Percentiles rank a stretch among this genome's conserved stretches.
Conservation (phyloP, 371 early-diverging fungal species). For the Actinomortierella ambigua region DNA sequence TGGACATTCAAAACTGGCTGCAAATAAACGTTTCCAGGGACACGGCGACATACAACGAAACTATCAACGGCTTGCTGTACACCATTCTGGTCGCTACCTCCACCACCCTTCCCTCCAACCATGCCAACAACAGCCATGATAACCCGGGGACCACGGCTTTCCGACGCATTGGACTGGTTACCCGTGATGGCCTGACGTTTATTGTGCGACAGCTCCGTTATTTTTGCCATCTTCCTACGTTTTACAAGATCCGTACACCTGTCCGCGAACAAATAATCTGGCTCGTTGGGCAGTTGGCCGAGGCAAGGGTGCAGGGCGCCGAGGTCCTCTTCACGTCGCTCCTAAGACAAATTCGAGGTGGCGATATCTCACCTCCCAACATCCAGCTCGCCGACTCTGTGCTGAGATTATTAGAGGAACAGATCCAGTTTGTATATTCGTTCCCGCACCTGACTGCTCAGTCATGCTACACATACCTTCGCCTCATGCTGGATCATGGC, state of each 20-base stretch:
- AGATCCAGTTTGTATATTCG: slow-evolving; percentile 54
- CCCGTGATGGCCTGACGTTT: slow-evolving; percentile 66
- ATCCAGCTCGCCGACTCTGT: slow-evolving; percentile 57
- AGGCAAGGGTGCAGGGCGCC: slow-evolving; percentile 51
- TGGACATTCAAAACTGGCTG: slow-evolving; percentile 66
- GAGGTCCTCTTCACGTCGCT: slow-evolving; percentile 64
- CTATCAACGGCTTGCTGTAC: slow-evolving; percentile 70
- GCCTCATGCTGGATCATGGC: slow-evolving; percentile 66
- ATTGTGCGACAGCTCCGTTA: slow-evolving; percentile 57
- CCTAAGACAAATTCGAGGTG: slow-evolving; percentile 69
- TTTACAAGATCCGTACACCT: slow-evolving; percentile 59
- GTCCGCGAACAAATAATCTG: slow-evolving; percentile 60
- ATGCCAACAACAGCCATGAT: slow-evolving; percentile 2
- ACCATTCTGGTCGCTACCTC: slow-evolving; percentile 60
- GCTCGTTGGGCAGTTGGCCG: slow-evolving; percentile 63
- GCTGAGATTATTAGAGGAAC: slow-evolving; percentile 54
- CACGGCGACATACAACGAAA: slow-evolving; percentile 59
- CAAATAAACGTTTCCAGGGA: slow-evolving; percentile 64
- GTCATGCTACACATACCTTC: slow-evolving; percentile 61
- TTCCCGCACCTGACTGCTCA: slow-evolving; percentile 60
- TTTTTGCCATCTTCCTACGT: slow-evolving; percentile 51
- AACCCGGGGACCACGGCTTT: slow-evolving; percentile 49
- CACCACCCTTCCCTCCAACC: slow-evolving; percentile 23
- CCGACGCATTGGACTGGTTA: slow-evolving; percentile 63
- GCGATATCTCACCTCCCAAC: slow-evolving; percentile 60